Percentiles rank a stretch among this genome's conserved stretches.
phyloP scores from a whole-genome alignment of 2,329 filamentous ascomycete genomes.

The Colletotrichum sp. region DNA sequence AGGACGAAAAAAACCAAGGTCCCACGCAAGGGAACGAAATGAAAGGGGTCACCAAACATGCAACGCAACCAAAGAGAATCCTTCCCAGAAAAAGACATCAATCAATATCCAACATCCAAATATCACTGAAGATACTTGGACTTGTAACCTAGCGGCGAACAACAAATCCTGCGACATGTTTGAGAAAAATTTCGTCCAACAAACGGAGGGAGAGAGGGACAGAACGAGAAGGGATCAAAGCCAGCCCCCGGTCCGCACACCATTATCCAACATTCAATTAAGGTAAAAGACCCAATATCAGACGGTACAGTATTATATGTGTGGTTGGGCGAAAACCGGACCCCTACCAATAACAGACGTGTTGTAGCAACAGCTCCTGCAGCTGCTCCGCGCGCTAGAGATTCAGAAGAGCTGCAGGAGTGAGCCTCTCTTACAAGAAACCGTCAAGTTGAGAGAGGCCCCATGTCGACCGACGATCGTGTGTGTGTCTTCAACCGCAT shows the following conservation, averaged over 20 bases:
- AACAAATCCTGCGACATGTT: conserved; percentile 11
- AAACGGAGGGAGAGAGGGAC: not conserved
- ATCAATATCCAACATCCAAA: not conserved
- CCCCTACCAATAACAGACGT: not conserved
- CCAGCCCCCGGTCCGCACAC: not conserved
- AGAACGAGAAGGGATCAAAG: not conserved
- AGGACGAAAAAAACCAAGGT: not conserved
- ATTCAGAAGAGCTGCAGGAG: not conserved
- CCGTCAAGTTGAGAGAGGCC: not conserved
- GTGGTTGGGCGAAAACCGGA: not conserved
- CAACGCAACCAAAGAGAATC: not conserved
- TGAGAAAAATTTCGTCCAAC: not conserved
- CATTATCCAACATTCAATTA: not conserved
- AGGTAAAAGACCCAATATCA: not conserved
- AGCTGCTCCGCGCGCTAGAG: not conserved
- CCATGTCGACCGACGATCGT: not conserved
- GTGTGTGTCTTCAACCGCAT: not conserved
- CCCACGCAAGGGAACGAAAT: not conserved
- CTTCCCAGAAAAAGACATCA: not conserved
- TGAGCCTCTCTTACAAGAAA: not conserved
- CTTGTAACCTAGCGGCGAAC: not conserved
- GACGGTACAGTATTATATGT: not conserved
- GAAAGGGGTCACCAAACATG: not conserved
- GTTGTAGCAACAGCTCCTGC: not conserved
- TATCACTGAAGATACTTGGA: not conserved